Evolutionary conservation across 83 land plant species (phyloP), one percentile per base, ranked within the genome.

Genomic region (Diphasiastrum complanatum): DNA sequence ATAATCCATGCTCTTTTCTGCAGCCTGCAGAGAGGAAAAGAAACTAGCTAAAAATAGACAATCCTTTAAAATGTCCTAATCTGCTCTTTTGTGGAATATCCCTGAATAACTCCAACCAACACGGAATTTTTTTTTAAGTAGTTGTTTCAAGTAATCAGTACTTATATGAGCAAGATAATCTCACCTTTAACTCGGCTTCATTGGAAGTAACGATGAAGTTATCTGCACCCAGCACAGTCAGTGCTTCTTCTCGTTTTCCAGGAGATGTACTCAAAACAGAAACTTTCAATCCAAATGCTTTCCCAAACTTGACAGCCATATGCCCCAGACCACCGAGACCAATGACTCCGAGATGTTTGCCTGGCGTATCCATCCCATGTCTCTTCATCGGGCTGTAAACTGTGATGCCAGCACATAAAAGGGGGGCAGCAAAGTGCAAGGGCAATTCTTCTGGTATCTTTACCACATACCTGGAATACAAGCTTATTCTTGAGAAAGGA

Each of bases 251-350:
- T 40, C 16, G 8, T 16, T 40, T 40, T 8, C 43, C 43, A 8
- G 43, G 43, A 8, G 43, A 40, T 40, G 43, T 40, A 16, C 43
- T 40, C 12, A 40, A 16, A 8, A 40, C 43, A 8, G 43, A 8
- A 8, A 40, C 43, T 16, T 40, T 40, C 12, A 8, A 16, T 8
- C 43, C 43, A 40, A 40, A 40, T 16, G 43, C 43, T 40, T 40
- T 40, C 43, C 43, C 43, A 40, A 40, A 40, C 43, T 40, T 40
- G 43, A 40, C 43, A 16, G 43, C 43, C 43, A 40, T 40, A 40
- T 40, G 43, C 8, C 43, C 43, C 43, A 40, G 16, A 40, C 43
- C 43, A 40, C 43, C 43, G 12, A 40, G 43, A 8, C 43, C 43
- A 16, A 40, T 40, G 12, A 40, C 43, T 40, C 43, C 43, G 12